Evolutionary conservation across 1,139 yeast species (phyloP).

Genomic region (Taphrina deformans): DNA sequence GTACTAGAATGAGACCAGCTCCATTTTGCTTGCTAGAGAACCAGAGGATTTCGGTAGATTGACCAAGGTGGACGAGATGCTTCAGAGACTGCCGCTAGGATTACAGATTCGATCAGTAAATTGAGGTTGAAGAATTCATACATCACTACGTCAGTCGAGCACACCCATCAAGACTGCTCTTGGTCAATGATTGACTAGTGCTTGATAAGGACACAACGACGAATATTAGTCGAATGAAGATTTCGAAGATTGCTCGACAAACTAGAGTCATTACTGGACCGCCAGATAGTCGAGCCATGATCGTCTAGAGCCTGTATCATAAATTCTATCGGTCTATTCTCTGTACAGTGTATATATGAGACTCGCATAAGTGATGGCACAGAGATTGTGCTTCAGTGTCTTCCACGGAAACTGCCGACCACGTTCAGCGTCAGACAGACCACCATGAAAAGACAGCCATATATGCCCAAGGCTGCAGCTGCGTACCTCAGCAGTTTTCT

Average conservation of each 20-base stretch:
- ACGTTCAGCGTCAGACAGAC: conserved; percentile 55
- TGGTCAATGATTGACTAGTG: neutral
- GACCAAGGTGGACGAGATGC: too few relatives aligned
- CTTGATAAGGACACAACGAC: too few relatives aligned
- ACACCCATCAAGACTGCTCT: too few relatives aligned
- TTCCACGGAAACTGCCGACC: conserved; percentile 15
- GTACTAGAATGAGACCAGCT: neutral
- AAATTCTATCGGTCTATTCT: neutral
- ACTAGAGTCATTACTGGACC: neutral
- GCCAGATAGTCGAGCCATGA: neutral
- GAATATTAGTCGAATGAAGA: too few relatives aligned
- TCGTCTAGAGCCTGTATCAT: neutral
- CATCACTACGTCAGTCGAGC: too few relatives aligned
- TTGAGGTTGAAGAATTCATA: too few relatives aligned
- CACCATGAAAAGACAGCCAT: conserved; percentile 79
- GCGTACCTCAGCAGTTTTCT: conserved; percentile 51
- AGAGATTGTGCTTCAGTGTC: neutral
- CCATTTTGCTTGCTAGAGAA: too few relatives aligned
- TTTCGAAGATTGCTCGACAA: too few relatives aligned
- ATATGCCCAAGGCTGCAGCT: conserved; percentile 61
- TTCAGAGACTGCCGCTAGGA: too few relatives aligned
- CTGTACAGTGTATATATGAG: neutral
- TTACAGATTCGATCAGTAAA: too few relatives aligned
- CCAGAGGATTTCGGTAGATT: too few relatives aligned
- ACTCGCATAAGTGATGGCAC: neutral